Conservation (phyloP, 2,329 filamentous ascomycete genomes). For the Epichloe coenophiala region DNA sequence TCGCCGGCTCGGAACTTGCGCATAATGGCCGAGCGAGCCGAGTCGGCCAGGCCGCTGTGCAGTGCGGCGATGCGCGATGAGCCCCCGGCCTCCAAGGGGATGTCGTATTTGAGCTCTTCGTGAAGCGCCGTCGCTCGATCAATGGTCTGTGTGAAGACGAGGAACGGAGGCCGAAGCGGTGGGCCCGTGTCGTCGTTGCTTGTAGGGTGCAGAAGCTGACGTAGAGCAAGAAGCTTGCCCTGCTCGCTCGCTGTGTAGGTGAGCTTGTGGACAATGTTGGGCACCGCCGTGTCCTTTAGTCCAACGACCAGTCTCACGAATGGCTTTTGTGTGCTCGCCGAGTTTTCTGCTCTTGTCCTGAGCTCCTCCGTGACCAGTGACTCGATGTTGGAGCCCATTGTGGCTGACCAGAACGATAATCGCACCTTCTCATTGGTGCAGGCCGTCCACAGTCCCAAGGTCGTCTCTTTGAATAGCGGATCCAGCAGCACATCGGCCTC, state of each 20-base stretch:
- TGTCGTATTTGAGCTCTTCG: constrained; percentile 86
- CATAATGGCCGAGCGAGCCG: constrained; percentile 68
- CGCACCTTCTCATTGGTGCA: constrained; percentile 59
- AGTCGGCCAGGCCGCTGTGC: constrained; percentile 72
- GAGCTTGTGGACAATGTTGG: constrained; percentile 80
- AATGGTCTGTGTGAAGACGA: constrained; percentile 95
- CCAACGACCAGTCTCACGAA: constrained; percentile 85
- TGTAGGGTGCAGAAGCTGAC: constrained; percentile 74
- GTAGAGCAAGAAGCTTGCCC: constrained; percentile 82
- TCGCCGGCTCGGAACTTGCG: constrained; percentile 80
- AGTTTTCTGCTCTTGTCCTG: constrained; percentile 32
- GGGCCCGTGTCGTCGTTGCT: constrained; percentile 40
- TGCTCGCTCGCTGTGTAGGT: constrained; percentile 85
- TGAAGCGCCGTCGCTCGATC: constrained; percentile 77
- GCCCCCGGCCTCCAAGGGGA: constrained; percentile 76
- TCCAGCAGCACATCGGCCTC: constrained; percentile 94
- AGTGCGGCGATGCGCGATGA: constrained; percentile 75
- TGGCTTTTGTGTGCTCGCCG: constrained; percentile 27
- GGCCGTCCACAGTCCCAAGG: constrained; percentile 67
- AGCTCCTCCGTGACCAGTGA: constrained; percentile 59
- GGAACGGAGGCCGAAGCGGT: constrained; percentile 68
- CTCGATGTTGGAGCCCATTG: constrained; percentile 90
- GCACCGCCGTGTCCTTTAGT: constrained; percentile 87
- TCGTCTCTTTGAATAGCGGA: constrained; percentile 80
- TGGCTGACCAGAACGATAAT: constrained; percentile 86